Conservation (phyloP, 495 filamentous ascomycete genomes). For the Hypoxylon crocopeplum region DNA sequence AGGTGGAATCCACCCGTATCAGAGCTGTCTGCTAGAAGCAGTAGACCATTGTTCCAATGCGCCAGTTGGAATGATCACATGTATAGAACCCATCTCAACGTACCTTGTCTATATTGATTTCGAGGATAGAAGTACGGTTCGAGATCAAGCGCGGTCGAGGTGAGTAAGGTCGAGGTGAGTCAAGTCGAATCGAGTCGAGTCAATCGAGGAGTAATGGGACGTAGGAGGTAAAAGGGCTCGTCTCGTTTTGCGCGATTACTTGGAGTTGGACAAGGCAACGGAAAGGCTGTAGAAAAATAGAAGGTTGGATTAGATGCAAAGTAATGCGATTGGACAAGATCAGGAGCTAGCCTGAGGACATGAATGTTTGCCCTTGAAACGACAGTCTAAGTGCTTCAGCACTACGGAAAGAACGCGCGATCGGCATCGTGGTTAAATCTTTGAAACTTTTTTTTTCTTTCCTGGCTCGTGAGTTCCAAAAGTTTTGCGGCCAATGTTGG, state of each 20-base stretch:
- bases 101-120: slow-evolving; percentile 19
- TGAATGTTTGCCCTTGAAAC: slow-evolving; percentile 5
- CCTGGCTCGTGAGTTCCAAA: slow-evolving; percentile 11
- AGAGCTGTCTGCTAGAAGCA: slow-evolving; percentile 7
- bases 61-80: not conserved
- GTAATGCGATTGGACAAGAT: not conserved
- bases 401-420: slow-evolving; percentile 6
- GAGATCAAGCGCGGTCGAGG: not conserved
- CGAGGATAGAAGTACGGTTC: not conserved
- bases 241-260: slow-evolving; percentile 28
- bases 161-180: not conserved
- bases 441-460: slow-evolving; percentile 28
- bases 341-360: not conserved
- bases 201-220: slow-evolving; percentile 11
- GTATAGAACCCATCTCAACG: slow-evolving; percentile 3
- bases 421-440: slow-evolving; percentile 28
- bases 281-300: not conserved
- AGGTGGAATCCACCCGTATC: not conserved
- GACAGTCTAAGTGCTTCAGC: slow-evolving; percentile 19
- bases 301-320: not conserved
- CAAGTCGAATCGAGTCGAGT: slow-evolving; percentile 11
- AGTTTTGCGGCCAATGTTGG: slow-evolving; percentile 30
- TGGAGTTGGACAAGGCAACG: too few relatives aligned
- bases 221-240: slow-evolving; percentile 2
- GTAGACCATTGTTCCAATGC: slow-evolving; percentile 4